phyloP scores from a whole-genome alignment of 2,329 filamentous ascomycete genomes.

The Cercospora sesami region DNA sequence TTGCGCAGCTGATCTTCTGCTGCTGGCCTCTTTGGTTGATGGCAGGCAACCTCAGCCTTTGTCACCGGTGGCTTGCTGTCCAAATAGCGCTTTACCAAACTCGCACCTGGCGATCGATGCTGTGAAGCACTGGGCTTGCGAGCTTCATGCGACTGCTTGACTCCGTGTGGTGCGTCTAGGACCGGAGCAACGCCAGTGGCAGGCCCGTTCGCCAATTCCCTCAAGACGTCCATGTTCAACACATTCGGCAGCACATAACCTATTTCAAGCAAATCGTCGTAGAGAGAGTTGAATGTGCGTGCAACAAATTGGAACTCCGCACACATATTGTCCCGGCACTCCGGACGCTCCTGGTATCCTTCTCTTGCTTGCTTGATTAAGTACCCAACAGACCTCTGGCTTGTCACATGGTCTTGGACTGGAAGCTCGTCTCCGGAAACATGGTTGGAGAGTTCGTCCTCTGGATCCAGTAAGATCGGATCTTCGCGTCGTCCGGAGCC shows the following conservation, averaged over 20 bases:
- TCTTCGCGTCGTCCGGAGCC: neutral
- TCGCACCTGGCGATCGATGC: neutral
- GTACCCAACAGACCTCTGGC: neutral
- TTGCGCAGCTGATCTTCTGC: neutral
- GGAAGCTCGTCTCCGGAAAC: neutral
- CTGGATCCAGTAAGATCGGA: neutral
- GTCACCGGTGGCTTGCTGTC: neutral
- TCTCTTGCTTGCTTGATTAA: neutral
- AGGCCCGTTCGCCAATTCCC: neutral
- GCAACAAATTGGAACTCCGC: neutral
- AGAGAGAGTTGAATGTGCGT: neutral
- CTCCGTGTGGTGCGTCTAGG: neutral
- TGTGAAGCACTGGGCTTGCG: neutral
- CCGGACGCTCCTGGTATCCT: neutral
- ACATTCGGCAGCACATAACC: neutral
- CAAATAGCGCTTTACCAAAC: neutral
- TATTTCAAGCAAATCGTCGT: neutral
- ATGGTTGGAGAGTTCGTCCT: neutral
- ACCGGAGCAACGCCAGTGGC: neutral
- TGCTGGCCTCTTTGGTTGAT: neutral
- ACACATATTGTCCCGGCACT: neutral
- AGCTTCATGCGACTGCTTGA: neutral
- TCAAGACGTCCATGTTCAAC: neutral
- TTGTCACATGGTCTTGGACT: neutral
- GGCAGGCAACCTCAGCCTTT: neutral